Evolutionary conservation across 441 rosid species (phyloP).

Genomic region (Sinapis alba): DNA sequence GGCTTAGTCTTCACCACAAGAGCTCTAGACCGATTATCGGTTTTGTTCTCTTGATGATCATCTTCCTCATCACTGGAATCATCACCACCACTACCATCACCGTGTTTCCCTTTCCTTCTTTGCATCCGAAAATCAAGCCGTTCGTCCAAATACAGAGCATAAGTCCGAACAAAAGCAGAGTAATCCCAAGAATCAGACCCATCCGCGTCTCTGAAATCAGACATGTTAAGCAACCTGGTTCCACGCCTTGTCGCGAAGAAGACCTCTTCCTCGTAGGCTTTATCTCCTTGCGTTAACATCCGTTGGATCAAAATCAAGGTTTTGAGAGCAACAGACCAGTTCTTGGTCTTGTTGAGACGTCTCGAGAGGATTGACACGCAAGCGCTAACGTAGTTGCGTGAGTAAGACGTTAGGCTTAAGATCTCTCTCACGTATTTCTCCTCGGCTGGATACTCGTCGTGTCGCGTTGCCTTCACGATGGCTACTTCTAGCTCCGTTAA

Average conservation of each 20-base stretch:
- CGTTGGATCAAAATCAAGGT: conserved; percentile 68
- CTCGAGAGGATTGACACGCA: conserved; percentile 54
- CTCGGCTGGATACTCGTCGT: conserved; percentile 77
- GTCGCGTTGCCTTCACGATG: conserved; percentile 76
- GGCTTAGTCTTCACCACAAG: conserved; percentile 44
- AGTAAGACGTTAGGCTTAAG: conserved; percentile 60
- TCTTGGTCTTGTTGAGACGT: conserved; percentile 75
- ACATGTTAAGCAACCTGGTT: conserved; percentile 73
- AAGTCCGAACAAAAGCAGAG: conserved; percentile 78
- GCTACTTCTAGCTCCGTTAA: conserved; percentile 72
- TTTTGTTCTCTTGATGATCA: not conserved
- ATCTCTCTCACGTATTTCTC: conserved; percentile 71
- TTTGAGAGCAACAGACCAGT: conserved; percentile 83
- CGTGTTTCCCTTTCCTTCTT: conserved; percentile 51
- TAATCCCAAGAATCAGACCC: conserved; percentile 68
- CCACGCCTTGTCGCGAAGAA: conserved; percentile 81
- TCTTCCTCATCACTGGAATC: conserved; percentile 38
- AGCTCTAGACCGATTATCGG: not conserved
- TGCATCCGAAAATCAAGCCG: conserved; percentile 70
- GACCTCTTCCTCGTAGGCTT: conserved; percentile 71
- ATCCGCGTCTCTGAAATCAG: conserved; percentile 64
- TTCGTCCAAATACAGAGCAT: conserved; percentile 73
- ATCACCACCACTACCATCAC: conserved; percentile 44
- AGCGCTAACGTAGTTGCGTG: conserved; percentile 54
- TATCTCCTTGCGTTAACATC: conserved; percentile 59